Conservation (phyloP, 129 eudicot species). For the Silybum marianum region DNA sequence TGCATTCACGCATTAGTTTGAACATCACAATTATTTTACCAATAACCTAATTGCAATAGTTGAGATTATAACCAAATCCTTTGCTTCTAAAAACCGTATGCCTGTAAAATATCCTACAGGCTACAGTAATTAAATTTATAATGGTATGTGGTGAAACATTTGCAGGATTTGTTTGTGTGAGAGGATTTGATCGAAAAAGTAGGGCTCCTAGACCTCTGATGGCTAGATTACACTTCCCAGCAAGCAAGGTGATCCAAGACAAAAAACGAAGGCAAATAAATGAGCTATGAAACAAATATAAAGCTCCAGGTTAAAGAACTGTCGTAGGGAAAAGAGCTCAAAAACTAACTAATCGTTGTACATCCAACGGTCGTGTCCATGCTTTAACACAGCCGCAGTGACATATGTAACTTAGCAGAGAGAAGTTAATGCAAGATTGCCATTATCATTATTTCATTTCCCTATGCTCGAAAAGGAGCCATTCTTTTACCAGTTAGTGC, state of each 20-base stretch:
- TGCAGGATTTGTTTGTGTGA: slow-evolving; percentile 94
- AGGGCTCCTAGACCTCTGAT: slow-evolving; percentile 79
- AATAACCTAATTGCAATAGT: neutral
- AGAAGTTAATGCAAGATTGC: slow-evolving; percentile 27
- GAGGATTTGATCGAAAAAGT: slow-evolving; percentile 72
- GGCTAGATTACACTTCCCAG: slow-evolving; percentile 82
- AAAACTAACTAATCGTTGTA: slow-evolving; percentile 44
- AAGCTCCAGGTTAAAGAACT: slow-evolving; percentile 25
- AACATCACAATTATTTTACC: neutral
- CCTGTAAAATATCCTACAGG: neutral
- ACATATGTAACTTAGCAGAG: slow-evolving; percentile 37
- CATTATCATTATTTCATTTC: slow-evolving; percentile 34
- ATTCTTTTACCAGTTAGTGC: slow-evolving; percentile 37
- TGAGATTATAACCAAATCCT: neutral
- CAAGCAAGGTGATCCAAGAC: slow-evolving; percentile 61
- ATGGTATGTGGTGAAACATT: neutral
- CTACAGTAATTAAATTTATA: neutral
- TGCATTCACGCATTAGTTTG: neutral
- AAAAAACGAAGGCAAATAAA: slow-evolving; percentile 43
- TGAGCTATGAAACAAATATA: slow-evolving; percentile 24
- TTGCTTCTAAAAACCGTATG: neutral
- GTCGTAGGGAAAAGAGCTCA: slow-evolving; percentile 28
- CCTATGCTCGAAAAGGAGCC: slow-evolving; percentile 49
- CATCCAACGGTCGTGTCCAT: slow-evolving; percentile 26
- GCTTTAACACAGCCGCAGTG: slow-evolving; percentile 27